These are phyloP conservation scores for Aspergillus felis DNA, from an alignment of 2,329 filamentous ascomycete genomes.

Conservation along the genomic window DNA sequence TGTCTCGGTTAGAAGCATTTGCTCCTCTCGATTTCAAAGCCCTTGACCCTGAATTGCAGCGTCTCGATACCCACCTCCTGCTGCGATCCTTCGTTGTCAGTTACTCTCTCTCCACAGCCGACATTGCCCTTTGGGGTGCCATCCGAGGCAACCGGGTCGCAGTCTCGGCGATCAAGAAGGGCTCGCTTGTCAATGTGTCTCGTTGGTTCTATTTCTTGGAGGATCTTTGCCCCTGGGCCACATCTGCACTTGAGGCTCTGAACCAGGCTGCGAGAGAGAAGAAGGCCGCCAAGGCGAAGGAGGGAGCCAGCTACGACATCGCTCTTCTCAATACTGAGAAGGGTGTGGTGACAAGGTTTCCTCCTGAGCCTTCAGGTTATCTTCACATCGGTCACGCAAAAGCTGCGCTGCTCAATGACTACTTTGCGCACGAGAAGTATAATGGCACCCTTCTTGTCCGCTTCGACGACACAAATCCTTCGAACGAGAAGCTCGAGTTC, in stretches of 20 bases:
- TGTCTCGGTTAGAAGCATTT: slow-evolving; percentile 50
- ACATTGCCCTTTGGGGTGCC: slow-evolving; percentile 78
- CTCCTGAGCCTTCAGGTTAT: slow-evolving; percentile 92
- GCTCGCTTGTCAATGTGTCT: slow-evolving; percentile 68
- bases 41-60: slow-evolving; percentile 68
- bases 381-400: slow-evolving; percentile 96
- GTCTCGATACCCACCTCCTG: slow-evolving; percentile 82
- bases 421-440: slow-evolving; percentile 92
- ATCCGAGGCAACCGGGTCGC: slow-evolving; percentile 83
- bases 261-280: slow-evolving; percentile 67
- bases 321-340: slow-evolving; percentile 78
- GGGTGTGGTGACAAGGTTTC: slow-evolving; percentile 87
- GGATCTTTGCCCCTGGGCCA: slow-evolving; percentile 72
- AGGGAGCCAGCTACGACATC: slow-evolving; percentile 85
- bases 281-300: slow-evolving; percentile 65
- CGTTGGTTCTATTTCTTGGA: slow-evolving; percentile 89
- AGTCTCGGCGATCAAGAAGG: slow-evolving; percentile 74
- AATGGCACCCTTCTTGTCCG: slow-evolving; percentile 85
- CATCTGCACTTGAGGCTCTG: slow-evolving; percentile 64
- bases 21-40: slow-evolving; percentile 72
- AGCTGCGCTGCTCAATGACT: slow-evolving; percentile 88
- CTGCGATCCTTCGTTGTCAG: slow-evolving; percentile 83
- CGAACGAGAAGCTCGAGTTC: slow-evolving; percentile 95
- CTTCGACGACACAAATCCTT: slow-evolving; percentile 96
- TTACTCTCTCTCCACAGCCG: slow-evolving; percentile 70